Base-by-base conservation (phyloP, 805 yeast species). In the Monosporozyma solicola region DNA sequence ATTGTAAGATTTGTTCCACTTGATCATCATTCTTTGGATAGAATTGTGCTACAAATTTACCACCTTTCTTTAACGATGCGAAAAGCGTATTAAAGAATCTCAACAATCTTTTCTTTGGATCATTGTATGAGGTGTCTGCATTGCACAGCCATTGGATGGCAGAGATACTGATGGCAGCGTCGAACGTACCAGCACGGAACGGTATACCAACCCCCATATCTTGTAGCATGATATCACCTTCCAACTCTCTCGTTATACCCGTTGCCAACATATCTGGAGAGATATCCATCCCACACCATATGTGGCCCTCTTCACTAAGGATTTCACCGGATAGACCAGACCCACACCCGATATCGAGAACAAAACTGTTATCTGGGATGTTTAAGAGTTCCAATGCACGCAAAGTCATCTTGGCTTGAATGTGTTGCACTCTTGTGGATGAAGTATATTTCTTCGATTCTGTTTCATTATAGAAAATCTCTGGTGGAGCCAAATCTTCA, bases 121-220 rank as follows among this genome's bases (percentile, higher is more conserved):
- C 96, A 51, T 83, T 84, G 41, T 77, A 75, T 2, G 88, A 70
- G 5, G 88, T 78, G 68, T 94, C 99, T 2, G 98, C 98, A 67
- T 94, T 94, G 74, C 97, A 91, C 44, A 94, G 79, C 99, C 99
- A 94, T 69, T 94, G 99, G 50, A 94, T 90, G 11, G 95, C 99
- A 37, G 95, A 85, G 57, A 94, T 89, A 27, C 95, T 85, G 33
- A 94, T 87, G 1, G 96, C 98, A 1, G 97, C 97, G 69, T 94
- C 99, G 68, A 92, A 94, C 0, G 96, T 78, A 50, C 99, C 99
- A 2, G 98, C 88, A 64, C 99, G 78, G 65, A 94, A 94, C 5
- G 98, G 98, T 2, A 94, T 78, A 35, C 99, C 99, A 51, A 78
- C 75, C 31, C 99, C 99, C 77, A 94, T 86, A 73, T 94, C 99